A percentile compares a stretch with the other conserved stretches of the same genome.
These are phyloP conservation scores for Vanderwaltozyma polyspora DNA, from an alignment of 805 yeast genomes.

Conservation along the genomic window DNA sequence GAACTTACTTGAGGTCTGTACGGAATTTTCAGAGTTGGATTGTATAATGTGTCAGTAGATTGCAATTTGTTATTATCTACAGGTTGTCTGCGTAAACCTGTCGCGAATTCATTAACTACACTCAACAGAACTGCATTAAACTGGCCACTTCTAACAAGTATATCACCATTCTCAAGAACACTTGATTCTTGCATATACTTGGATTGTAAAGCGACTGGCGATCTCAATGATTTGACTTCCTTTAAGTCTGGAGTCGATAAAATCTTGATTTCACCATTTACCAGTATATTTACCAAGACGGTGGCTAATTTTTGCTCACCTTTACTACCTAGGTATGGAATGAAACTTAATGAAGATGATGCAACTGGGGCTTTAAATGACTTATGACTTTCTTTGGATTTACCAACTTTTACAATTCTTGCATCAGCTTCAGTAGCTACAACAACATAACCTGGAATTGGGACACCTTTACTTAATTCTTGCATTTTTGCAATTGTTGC, in stretches of 20 bases:
- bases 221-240: conserved; percentile 40
- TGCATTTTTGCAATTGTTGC: conserved; percentile 52
- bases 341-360: conserved; percentile 41
- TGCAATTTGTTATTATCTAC: conserved; percentile 6
- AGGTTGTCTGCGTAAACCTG: conserved; percentile 31
- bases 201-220: conserved; percentile 35
- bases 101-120: conserved; percentile 34
- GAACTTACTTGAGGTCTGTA: conserved; percentile 72
- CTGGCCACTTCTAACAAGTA: conserved; percentile 43
- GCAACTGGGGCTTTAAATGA: conserved; percentile 38
- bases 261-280: conserved; percentile 37
- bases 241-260: conserved; percentile 50
- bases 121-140: conserved; percentile 45
- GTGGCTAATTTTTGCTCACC: conserved; percentile 31
- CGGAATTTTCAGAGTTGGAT: conserved; percentile 57
- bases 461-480: conserved; percentile 48
- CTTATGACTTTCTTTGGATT: conserved; percentile 52
- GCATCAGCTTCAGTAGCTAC: conserved; percentile 48
- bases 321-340: conserved; percentile 15
- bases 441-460: conserved; percentile 51
- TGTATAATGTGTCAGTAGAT: conserved; percentile 52
- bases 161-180: conserved; percentile 43
- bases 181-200: conserved; percentile 34
- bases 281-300: conserved; percentile 34
- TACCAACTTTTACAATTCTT: conserved; percentile 50